Base-by-base conservation (phyloP, 805 yeast genomes). In the Lipomyces lipofer region DNA sequence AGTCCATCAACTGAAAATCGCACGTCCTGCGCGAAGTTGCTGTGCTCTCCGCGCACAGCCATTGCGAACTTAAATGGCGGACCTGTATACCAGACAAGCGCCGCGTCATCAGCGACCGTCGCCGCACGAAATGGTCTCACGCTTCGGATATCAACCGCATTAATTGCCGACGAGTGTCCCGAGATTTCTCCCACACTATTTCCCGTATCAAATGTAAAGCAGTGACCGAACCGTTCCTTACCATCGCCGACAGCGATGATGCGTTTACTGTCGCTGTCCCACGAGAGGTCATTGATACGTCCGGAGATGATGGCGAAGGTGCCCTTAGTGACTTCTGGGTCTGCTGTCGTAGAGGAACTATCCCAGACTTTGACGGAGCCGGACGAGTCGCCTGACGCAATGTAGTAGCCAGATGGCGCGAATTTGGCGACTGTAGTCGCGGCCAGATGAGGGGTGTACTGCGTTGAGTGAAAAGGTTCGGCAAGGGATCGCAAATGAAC, bases 211-310 rank as follows among this genome's bases (percentile, higher is more conserved):
- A 86, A 86, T 6, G 96, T 82, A 69, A 92, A 88, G 60, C 95
- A 90, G 63, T 86, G 96, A 5, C 98, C 99, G 67, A 81, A 91
- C 57, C 86, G 79, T 64, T 90, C 97, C 62, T 85, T 85, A 47
- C 98, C 99, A 63, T 87, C 85, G 51, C 99, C 99, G 9, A 91
- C 98, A 1, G 96, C 96, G 66, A 94, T 88, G 49, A 94, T 74
- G 63, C 99, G 79, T 56, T 83, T 76, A 44, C 84, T 82, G 66
- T 92, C 99, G 25, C 85, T 84, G 69, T 94, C 98, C 98, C 98
- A 92, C 1, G 88, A 85, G 57, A 92, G 74, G 57, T 88, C 91
- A 62, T 80, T 85, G 66, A 94, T 83, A 6, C 87, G 80, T 3
- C 97, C 97, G 35, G 85, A 79, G 51, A 92, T 78, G 25, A 90